phyloP scores from a whole-genome alignment of 805 yeast species.

The Zygoascus tannicola region DNA sequence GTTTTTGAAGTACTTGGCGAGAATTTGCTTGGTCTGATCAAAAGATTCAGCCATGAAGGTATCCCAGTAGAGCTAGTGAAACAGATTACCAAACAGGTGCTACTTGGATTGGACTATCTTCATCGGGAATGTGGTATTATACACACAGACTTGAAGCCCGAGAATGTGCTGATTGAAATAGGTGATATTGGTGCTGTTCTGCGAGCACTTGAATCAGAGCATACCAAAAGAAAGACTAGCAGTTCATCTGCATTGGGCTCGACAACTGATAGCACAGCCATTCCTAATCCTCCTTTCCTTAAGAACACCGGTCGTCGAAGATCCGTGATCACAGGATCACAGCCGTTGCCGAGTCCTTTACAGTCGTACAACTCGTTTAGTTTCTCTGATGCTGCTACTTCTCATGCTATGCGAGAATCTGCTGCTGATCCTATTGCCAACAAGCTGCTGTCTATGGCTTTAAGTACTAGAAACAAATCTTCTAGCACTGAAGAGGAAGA shows the following conservation, averaged over 20 bases:
- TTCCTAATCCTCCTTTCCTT: slow-evolving; percentile 29
- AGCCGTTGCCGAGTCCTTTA: slow-evolving; percentile 85
- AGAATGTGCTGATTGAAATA: slow-evolving; percentile 67
- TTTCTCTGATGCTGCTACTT: slow-evolving; percentile 9
- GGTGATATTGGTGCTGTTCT: slow-evolving; percentile 78
- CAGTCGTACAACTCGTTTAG: slow-evolving; percentile 34
- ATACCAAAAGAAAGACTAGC: slow-evolving; percentile 27
- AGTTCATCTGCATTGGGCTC: not conserved
- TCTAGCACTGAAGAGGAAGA: not conserved
- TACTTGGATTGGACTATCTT: slow-evolving; percentile 61
- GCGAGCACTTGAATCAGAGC: slow-evolving; percentile 54
- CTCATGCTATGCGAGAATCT: not conserved
- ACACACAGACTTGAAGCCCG: slow-evolving; percentile 68
- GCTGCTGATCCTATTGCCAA: slow-evolving; percentile 4
- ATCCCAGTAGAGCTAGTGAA: slow-evolving; percentile 70
- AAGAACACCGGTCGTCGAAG: slow-evolving; percentile 39
- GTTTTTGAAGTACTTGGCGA: slow-evolving; percentile 97
- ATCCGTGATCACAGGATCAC: slow-evolving; percentile 80
- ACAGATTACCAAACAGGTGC: slow-evolving; percentile 70
- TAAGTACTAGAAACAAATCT: not conserved
- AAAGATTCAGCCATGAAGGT: slow-evolving; percentile 67
- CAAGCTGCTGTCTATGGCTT: slow-evolving; percentile 5
- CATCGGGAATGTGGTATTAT: slow-evolving; percentile 67
- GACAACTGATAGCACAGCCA: slow-evolving; percentile 4
- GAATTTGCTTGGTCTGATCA: slow-evolving; percentile 73